Evolutionary conservation across 169 alveolate species (phyloP), one percentile per base, ranked within the genome.

Genomic region (Plasmodium gonderi): DNA sequence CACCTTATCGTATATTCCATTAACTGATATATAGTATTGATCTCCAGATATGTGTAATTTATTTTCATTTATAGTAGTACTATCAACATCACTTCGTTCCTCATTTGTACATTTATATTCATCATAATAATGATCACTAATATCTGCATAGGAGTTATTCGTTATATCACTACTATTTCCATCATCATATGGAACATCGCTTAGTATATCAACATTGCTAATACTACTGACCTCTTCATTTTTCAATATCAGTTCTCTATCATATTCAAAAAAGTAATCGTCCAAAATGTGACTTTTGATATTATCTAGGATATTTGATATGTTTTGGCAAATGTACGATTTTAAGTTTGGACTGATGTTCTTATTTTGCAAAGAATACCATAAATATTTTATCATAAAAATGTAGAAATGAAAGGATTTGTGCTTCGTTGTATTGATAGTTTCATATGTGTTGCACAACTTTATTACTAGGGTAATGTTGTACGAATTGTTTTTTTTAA

Each of bases 231-330:
- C 29, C 31, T 45, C 74, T 82, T 47, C 92, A 6, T 82, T 69
- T 38, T 85, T 85, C 23, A 8, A 14, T n/a, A 85, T 74, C 33
- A 85, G 68, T 33, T 75, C 23, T 54, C 11, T 51, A 85, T 85
- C 87, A 75, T 85, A 51, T n/a, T 85, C 78, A 75, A 85, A 85
- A 85, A 85, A 85, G 69, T 74, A 85, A 26, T 85, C 79, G 79
- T 85, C 75, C 38, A 85, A 60, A 51, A 85, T 85, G 67, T 85
- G 65, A 26, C 67, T 85, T 54, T 85, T 85, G 3, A 85, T 85
- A 51, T 85, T 85, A 23, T 85, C 79, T 40, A 85, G 45, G 2
- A 85, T 85, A 17, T 36, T 78, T 2, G 92, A 85, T 67, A 85
- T 74, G 12, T 12, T 38, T 45, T 85, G 92, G 36, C 92, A 85